phyloP scores from a whole-genome alignment of 169 alveolate genomes.

The Perkinsus marinus region DNA sequence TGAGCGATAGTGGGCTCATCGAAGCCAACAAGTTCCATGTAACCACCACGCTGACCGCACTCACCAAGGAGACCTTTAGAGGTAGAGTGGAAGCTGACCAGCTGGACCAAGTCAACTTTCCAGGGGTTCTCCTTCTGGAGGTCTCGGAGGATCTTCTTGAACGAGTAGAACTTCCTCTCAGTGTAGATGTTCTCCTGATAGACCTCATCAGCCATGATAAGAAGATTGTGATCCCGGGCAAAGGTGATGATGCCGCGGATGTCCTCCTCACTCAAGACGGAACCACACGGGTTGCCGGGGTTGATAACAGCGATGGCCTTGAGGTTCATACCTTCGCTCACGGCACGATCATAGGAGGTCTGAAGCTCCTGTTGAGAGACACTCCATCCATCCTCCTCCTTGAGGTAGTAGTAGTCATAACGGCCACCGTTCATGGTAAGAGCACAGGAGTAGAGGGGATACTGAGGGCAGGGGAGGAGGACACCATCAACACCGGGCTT shows the following conservation, averaged over 20 bases:
- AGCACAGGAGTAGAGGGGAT: slow-evolving; percentile 61
- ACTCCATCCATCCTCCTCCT: not conserved
- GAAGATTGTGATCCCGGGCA: slow-evolving; percentile 44
- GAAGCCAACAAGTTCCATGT: slow-evolving; percentile 43
- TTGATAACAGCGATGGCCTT: slow-evolving; percentile 58
- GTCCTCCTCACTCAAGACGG: slow-evolving; percentile 38
- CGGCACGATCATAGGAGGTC: not conserved
- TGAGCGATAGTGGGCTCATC: slow-evolving; percentile 42
- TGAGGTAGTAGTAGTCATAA: not conserved
- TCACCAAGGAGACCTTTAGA: slow-evolving; percentile 71
- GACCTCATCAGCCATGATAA: slow-evolving; percentile 74
- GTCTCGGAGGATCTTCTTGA: slow-evolving; percentile 33
- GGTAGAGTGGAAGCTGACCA: slow-evolving; percentile 54
- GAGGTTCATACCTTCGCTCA: not conserved
- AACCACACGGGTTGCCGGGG: slow-evolving; percentile 76
- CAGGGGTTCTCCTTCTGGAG: slow-evolving; percentile 5
- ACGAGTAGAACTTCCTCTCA: slow-evolving; percentile 40
- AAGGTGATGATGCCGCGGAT: slow-evolving; percentile 43
- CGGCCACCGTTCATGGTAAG: not conserved
- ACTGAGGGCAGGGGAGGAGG: slow-evolving; percentile 72
- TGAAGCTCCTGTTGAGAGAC: not conserved
- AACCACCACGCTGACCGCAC: slow-evolving; percentile 76
- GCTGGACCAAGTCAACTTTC: slow-evolving; percentile 33
- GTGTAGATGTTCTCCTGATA: slow-evolving; percentile 64
- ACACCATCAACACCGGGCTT: slow-evolving; percentile 46